These are phyloP conservation scores for Maudiozyma saulgeensis DNA, from an alignment of 805 yeast species.

Conservation along the genomic window DNA sequence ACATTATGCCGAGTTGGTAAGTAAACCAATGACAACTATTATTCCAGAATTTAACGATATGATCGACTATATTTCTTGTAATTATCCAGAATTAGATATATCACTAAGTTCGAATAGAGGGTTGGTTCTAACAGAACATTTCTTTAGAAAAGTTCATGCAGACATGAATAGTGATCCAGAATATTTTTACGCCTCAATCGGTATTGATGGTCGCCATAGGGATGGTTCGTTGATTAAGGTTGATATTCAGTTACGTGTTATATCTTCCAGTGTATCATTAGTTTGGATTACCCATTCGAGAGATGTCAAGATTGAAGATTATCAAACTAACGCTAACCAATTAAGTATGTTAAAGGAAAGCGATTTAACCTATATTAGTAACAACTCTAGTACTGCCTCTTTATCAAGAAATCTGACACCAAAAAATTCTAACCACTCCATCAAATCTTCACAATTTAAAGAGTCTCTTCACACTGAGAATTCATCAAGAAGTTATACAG, in stretches of 20 bases:
- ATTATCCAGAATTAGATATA: conserved; percentile 33
- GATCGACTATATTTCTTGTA: conserved; percentile 23
- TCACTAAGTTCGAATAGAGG: conserved; percentile 41
- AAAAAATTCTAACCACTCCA: conserved; percentile 14
- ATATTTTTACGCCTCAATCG: conserved; percentile 53
- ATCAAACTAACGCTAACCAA: conserved; percentile 33
- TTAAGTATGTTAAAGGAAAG: conserved; percentile 32
- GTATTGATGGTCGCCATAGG: conserved; percentile 57
- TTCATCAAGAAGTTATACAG: background rate
- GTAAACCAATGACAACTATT: conserved; percentile 43
- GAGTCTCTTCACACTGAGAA: background rate
- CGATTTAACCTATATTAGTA: conserved; percentile 25
- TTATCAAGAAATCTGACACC: conserved; percentile 22
- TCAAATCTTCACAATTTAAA: conserved; percentile 9
- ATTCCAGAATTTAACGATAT: conserved; percentile 52
- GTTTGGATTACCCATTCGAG: conserved; percentile 86
- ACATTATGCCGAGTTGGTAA: conserved; percentile 35
- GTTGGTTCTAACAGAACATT: conserved; percentile 82
- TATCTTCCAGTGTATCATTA: conserved; percentile 47
- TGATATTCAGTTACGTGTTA: conserved; percentile 74
- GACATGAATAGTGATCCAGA: conserved; percentile 35
- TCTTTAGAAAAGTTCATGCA: conserved; percentile 63
- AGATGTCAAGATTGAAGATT: conserved; percentile 28
- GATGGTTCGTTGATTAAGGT: conserved; percentile 59
- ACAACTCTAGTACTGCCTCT: conserved; percentile 19